Evolutionary conservation across 73 alveolate species (phyloP), one percentile per base, ranked within the genome.

Genomic region (Stentor coeruleus): DNA sequence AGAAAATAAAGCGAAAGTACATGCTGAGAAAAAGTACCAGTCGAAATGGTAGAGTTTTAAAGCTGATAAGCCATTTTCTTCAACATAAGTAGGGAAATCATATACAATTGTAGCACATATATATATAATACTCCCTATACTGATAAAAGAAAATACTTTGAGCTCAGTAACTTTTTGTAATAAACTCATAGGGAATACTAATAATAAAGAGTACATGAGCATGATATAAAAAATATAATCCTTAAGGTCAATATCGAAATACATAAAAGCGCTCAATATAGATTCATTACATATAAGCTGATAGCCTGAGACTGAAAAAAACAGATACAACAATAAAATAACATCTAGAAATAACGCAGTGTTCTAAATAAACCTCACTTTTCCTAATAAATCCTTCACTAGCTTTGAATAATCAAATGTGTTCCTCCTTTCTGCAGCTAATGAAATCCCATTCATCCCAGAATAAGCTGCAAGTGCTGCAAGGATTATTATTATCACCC

Each of bases 61-160:
- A 20, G n/a, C 36, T 20, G 79, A 20, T 66, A 66, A 33, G n/a
- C 37, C 79, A 66, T 66, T 66, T 26, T 20, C 33, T 26, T 31
- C 33, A 20, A 20, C 40, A 66, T 20, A 66, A 66, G n/a, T 20
- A 20, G 79, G 79, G 33, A 66, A 66, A 33, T 66, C 79, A 66
- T 28, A 14, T 26, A 66, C 41, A 20, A 66, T 20, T 26, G 15
- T 31, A 20, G 33, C 39, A 2, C 79, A 66, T 1, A 66, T 20
- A 66, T 66, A 66, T 20, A 66, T 20, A 66, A 66, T 66, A 31
- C 79, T 66, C 0, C 79, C 79, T 28, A 66, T 66, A 31, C 79
- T 66, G 37, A 66, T 20, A 1, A 66, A 31, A 1, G 79, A 66
- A 66, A 66, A 31, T 28, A 20, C 40, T 40, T 66, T 66, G 20